Evolutionary conservation across 108 stramenopile genomes (phyloP), one percentile per base, ranked within the genome.

Genomic region (Craspedostauros australis): DNA sequence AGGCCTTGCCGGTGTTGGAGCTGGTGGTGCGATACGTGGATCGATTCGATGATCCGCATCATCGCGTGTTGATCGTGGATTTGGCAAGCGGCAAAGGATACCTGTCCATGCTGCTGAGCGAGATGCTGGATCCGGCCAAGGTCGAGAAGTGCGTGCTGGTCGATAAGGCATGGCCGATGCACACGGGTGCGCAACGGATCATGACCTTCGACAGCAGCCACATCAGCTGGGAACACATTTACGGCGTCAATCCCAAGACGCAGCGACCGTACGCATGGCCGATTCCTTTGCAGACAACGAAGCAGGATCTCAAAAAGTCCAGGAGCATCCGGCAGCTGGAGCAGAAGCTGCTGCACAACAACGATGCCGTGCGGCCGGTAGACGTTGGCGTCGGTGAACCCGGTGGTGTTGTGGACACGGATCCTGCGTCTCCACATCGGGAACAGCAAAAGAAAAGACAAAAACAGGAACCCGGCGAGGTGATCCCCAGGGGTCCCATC

Each of bases 241-340:
- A 77, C 41, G 79, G 71, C n/a, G n/a, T n/a, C n/a, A n/a, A n/a
- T n/a, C n/a, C n/a, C n/a, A n/a, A n/a, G n/a, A n/a, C n/a, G n/a
- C n/a, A n/a, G n/a, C n/a, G n/a, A n/a, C n/a, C n/a, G n/a, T n/a
- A 78, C 2, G 73, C 66, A 16, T 82, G 80, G 80, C 80, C 80
- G 1, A 76, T 82, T 22, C 42, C 66, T 29, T 40, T 82, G 11
- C 44, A 70, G 29, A 78, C 80, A 2, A 75, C 71, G 14, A 75
- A 75, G 57, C 66, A 66, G 39, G 57, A 82, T 62, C 60, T 82
- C 9, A 82, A 82, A 32, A 36, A 58, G 9, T 48, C 50, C 26
- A 42, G 65, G 20, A 49, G 65, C 15, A 45, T 52, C 25, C 28
- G 49, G 30, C 50, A 60, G 11, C 39, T 81, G 40, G 47, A 66